Conservation (phyloP, 1,139 yeast species). For the Candida tropicalis region DNA sequence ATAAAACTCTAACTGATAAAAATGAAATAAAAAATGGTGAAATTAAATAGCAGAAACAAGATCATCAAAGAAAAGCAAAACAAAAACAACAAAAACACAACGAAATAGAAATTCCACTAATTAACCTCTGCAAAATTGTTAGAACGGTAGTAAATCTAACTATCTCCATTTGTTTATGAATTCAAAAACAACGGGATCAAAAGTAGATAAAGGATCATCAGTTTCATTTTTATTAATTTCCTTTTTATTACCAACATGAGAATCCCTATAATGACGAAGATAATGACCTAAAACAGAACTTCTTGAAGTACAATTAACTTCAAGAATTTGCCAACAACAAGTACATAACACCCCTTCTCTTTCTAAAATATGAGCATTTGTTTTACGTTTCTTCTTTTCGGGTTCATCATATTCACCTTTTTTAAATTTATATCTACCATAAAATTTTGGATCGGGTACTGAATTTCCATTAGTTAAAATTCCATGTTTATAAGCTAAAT, state of each 20-base stretch:
- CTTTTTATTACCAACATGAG: conserved; percentile 19
- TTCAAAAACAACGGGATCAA: conserved; percentile 13
- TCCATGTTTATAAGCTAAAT: conserved; percentile 39
- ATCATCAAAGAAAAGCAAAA: no score
- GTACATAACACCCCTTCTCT: conserved; percentile 22
- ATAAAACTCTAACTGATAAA: no score
- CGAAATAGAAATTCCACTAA: no score
- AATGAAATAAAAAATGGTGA: no score
- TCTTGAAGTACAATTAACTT: conserved; percentile 21
- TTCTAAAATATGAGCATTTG: conserved; percentile 22
- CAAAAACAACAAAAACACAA: no score
- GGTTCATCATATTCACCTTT: conserved; percentile 20
- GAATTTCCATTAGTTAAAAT: conserved; percentile 33
- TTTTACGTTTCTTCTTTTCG: conserved; percentile 20
- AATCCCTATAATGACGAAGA: conserved; percentile 19
- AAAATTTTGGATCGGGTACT: conserved; percentile 22
- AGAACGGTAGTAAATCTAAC: no score
- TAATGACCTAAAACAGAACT: conserved; percentile 19
- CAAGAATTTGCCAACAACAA: conserved; percentile 21
- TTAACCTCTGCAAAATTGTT: no score
- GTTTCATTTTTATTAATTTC: conserved; percentile 7
- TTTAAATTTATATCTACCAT: conserved; percentile 16
- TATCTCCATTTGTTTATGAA: conserved; percentile 15
- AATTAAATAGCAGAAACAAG: no score
- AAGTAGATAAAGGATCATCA: conserved; percentile 3